Conservation (phyloP, 1,284 basidiomycete species). For the Thecaphora thlaspeos region DNA sequence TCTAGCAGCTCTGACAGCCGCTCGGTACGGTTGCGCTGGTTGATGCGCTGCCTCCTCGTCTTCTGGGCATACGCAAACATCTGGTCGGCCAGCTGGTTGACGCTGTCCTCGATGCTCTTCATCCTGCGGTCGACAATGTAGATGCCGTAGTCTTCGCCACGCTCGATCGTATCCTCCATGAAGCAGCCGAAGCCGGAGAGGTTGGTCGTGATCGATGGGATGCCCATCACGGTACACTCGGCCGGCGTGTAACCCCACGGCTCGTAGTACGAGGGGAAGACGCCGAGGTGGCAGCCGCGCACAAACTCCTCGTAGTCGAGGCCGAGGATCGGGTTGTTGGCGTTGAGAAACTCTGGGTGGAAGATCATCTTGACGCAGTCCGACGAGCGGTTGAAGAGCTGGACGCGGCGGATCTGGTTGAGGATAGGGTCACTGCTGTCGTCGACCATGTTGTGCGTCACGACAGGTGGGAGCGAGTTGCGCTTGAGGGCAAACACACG, state of each 20-base stretch:
- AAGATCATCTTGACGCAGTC: slow-evolving; percentile 96
- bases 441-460: slow-evolving; percentile 97
- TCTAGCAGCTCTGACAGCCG: slow-evolving; percentile 73
- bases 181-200: slow-evolving; percentile 96
- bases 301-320: slow-evolving; percentile 99
- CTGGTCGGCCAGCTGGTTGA: slow-evolving; percentile 65
- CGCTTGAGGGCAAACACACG: slow-evolving; percentile 94
- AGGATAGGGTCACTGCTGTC: slow-evolving; percentile 88
- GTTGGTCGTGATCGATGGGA: slow-evolving; percentile 95
- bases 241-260: slow-evolving; percentile 79
- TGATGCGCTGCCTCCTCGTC: slow-evolving; percentile 93
- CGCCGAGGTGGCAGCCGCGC: slow-evolving; percentile 92
- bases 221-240: slow-evolving; percentile 79
- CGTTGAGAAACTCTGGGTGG: slow-evolving; percentile 97
- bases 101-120: slow-evolving; percentile 87
- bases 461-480: slow-evolving; percentile 85
- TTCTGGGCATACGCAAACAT: slow-evolving; percentile 70
- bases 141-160: slow-evolving; percentile 62
- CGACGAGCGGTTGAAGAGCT: slow-evolving; percentile 77
- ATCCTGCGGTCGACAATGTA: slow-evolving; percentile 92
- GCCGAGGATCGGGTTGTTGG: slow-evolving; percentile 93
- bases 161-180: slow-evolving; percentile 98
- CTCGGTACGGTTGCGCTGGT: slow-evolving; percentile 96
- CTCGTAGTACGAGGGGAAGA: slow-evolving; percentile 92
- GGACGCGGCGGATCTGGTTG: slow-evolving; percentile 88